Evolutionary conservation across 768 basidiomycete genomes (phyloP), one percentile per base, ranked within the genome.

Genomic region (Phanerochaete carnosa): DNA sequence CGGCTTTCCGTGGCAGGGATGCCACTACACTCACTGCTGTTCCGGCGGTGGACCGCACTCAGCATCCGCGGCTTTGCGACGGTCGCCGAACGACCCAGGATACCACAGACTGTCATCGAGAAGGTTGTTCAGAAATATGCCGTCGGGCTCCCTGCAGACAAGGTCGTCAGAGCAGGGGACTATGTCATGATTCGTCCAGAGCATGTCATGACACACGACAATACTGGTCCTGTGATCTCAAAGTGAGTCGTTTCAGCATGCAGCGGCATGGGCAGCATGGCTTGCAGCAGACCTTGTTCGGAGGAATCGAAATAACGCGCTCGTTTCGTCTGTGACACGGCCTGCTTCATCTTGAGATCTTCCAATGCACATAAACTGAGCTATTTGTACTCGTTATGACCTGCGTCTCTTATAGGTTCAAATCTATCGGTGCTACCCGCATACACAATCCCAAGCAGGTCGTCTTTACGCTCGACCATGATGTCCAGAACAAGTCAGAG

Each of bases 161-260:
- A 89, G 72, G 77, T 80, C 16, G 92, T 98, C 65, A 87, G 85
- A 67, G 92, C 95, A 37, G 97, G 96, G 15, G 97, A 99, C 87
- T 98, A 98, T 86, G 95, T 98, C 39, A 99, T 98, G 95, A 97
- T 99, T 76, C 86, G 87, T 45, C 97, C 97, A 25, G 89, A 98
- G 72, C 94, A 98, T 83, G 95, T 98, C 66, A 95, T 95, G 94
- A 95, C 93, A 11, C 94, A 95, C 65, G 97, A 99, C 70, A 98
- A 98, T 72, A 99, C 97, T 13, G 97, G 95, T 0, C 96, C 97
- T 7, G 95, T 99, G 64, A 96, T 99, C 62, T 88, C 91, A 71
- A 99, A 98, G 95, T 95, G 70, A 70, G 89, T 79, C 26, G 7
- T 52, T 3, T 5, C 13, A 2, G 28, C 33, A 5, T 43, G 49